These are phyloP conservation scores for Dryadomyces sulphureus DNA, from an alignment of 2,329 filamentous ascomycete species.

Conservation along the genomic window DNA sequence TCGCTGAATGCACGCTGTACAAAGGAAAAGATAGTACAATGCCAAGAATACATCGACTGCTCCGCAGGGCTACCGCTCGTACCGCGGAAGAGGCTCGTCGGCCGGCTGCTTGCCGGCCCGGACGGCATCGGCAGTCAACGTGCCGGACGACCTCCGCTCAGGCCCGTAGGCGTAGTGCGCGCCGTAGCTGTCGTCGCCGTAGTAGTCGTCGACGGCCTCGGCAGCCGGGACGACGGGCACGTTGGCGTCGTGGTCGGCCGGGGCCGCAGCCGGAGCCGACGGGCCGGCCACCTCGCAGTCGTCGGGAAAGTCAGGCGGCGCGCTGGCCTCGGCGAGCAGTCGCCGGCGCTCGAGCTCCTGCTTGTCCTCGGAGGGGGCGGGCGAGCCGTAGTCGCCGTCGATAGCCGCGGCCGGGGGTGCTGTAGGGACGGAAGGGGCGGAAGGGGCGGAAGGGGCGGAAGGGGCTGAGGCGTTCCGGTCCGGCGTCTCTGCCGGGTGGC, in stretches of 20 bases:
- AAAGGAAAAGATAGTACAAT: background rate
- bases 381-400: too few species aligned
- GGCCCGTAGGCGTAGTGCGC: conserved; percentile 13
- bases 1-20: background rate
- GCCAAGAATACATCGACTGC: too few species aligned
- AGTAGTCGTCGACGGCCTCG: background rate
- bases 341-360: conserved; percentile 57
- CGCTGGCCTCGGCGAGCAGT: conserved; percentile 49
- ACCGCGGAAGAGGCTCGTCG: conserved; percentile 16
- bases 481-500: conserved; percentile 23
- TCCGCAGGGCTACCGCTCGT: conserved; percentile 13
- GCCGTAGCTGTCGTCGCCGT: conserved; percentile 13
- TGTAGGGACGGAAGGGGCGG: conserved; percentile 20
- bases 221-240: background rate
- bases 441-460: conserved; percentile 3
- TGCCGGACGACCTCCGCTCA: too few species aligned
- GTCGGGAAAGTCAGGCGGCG: conserved; percentile 42
- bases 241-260: conserved; percentile 18
- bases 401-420: conserved; percentile 33
- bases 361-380: conserved; percentile 51
- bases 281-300: conserved; percentile 24
- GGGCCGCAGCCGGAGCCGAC: background rate
- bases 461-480: too few species aligned
- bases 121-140: too few species aligned
- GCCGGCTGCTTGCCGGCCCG: background rate